Evolutionary conservation across 352 stramenopile species (phyloP), one percentile per base, ranked within the genome.

Genomic region (Phytophthora sojae): DNA sequence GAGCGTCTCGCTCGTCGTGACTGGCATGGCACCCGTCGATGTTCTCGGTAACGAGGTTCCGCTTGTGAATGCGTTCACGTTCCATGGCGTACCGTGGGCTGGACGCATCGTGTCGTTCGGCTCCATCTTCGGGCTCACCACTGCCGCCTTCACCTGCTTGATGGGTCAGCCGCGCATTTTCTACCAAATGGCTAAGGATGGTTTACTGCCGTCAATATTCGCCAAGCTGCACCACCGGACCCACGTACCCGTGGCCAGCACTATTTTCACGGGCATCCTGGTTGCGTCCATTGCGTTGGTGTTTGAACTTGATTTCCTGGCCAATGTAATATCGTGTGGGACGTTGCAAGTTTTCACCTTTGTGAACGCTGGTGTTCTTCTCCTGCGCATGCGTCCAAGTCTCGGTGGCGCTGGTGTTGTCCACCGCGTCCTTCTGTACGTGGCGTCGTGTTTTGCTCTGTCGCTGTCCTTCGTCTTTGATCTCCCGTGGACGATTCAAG

Each of bases 281-380:
- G 89, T 96, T 8, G 83, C 86, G 1, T 65, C 61, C 12, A 85
- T 98, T 50, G 83, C 94, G 26, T 97, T 96, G 32, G 86, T 97
- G 5, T 97, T 97, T 39, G 88, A 97, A 26, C 75, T 98, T n/a
- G 82, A 94, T 62, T 96, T 95, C 45, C 79, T 98, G 25, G 92
- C 94, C 29, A 97, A 97, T 67, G 82, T 97, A 23, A 98, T 98
- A 77, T 97, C 89, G 17, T 92, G 94, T 45, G 94, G 92, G 35
- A 98, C 89, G 7, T 71, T 97, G 0, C 86, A 97, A 80, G 94
- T 97, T 2, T 98, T 98, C 57, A 97, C 91, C n/a, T 97, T 97
- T 59, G 92, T 98, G 14, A 96, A 97, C 75, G 90, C 92, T 30
- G 94, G 92, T n/a, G 90, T 98, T 15, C 74, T 98, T 32, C 61